Conservation (phyloP, 768 basidiomycete species). For the Lyophyllum semitale region DNA sequence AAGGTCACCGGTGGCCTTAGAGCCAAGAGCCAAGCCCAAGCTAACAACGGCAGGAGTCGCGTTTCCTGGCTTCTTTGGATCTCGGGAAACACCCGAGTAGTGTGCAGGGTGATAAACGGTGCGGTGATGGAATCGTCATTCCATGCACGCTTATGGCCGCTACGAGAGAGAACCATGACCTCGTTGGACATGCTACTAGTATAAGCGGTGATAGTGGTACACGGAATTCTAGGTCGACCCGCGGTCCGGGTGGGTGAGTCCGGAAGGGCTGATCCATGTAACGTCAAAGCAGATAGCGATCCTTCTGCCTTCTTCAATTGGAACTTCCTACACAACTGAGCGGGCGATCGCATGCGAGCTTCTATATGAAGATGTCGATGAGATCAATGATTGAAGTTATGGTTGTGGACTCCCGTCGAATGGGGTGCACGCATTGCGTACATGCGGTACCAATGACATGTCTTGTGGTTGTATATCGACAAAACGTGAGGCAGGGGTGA, state of each 20-base stretch:
- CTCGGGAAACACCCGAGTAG: neutral
- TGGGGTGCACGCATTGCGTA: neutral
- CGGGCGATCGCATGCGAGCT: neutral
- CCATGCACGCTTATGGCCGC: neutral
- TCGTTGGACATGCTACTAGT: neutral
- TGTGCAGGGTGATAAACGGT: neutral
- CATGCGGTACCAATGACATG: neutral
- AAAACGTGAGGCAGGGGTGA: neutral
- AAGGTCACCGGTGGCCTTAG: neutral
- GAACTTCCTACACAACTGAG: neutral
- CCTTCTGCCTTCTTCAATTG: neutral
- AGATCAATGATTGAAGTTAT: slow-evolving; percentile 3
- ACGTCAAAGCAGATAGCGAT: neutral
- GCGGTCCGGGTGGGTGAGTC: neutral
- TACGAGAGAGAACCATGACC: no score
- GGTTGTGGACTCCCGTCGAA: neutral
- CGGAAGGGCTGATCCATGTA: neutral
- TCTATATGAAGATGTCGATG: slow-evolving; percentile 2
- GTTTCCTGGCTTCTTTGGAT: neutral
- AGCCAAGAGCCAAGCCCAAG: neutral
- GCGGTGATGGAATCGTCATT: neutral
- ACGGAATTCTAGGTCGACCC: slow-evolving; percentile 11
- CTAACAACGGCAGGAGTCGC: neutral
- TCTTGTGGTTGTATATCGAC: neutral
- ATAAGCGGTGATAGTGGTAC: neutral